Evolutionary conservation across 805 yeast species (phyloP).

Genomic region (Dipodascopsis uninucleata): DNA sequence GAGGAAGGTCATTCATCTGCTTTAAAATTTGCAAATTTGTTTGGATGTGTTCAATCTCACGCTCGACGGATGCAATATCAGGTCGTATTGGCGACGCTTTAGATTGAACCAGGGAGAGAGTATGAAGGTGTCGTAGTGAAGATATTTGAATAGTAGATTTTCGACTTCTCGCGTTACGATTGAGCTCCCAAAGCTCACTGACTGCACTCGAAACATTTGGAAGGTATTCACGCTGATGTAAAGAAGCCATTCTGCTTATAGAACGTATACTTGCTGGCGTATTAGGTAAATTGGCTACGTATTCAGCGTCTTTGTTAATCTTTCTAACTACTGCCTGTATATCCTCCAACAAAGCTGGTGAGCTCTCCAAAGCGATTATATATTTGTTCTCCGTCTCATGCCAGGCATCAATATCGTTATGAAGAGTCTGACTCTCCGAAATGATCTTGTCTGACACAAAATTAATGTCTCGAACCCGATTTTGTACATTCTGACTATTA

Average conservation of each 20-base stretch:
- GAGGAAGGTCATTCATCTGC: conserved; percentile 38
- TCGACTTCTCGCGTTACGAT: conserved; percentile 24
- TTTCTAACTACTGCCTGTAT: conserved; percentile 29
- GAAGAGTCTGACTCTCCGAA: conserved; percentile 16
- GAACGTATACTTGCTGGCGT: conserved; percentile 25
- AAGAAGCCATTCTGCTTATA: conserved; percentile 23
- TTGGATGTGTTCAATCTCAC: conserved; percentile 31
- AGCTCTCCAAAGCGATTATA: conserved; percentile 6
- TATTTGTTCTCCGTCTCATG: conserved; percentile 8
- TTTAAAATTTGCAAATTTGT: conserved; percentile 34
- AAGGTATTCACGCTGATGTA: conserved; percentile 35
- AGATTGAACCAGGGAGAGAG: conserved; percentile 31
- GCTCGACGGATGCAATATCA: conserved; percentile 29
- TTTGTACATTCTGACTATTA: conserved; percentile 21
- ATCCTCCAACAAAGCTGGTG: conserved; percentile 30
- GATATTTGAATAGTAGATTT: conserved; percentile 19
- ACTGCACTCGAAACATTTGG: conserved; percentile 30
- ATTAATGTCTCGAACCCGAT: conserved; percentile 28
- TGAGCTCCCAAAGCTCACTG: conserved; percentile 26
- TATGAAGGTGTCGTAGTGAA: conserved; percentile 19
- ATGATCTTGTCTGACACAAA: conserved; percentile 25
- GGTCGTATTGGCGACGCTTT: conserved; percentile 32
- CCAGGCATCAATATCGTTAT: conserved; percentile 17
- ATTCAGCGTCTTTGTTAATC: conserved; percentile 30
- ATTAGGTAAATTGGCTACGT: conserved; percentile 26